A percentile compares a stretch with the other conserved stretches of the same genome.
Evolutionary conservation across 768 basidiomycete genomes (phyloP).

Genomic region (Lactarius psammicola): DNA sequence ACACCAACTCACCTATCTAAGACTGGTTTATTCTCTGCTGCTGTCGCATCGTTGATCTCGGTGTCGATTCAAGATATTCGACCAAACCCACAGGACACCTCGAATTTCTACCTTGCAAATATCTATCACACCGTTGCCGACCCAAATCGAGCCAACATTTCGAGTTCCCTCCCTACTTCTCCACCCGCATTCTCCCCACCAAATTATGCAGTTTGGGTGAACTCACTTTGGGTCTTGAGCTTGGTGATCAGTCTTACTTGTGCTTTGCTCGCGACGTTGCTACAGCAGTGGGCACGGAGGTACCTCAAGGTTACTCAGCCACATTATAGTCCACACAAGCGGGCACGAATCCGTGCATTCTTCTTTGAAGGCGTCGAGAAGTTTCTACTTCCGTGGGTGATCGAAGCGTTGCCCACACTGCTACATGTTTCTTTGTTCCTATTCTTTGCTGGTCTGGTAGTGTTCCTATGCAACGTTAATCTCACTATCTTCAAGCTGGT

Average conservation of each 20-base stretch:
- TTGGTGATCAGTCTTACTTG: neutral
- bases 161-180: neutral
- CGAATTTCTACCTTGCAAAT: neutral
- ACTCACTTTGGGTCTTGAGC: slow-evolving; percentile 6
- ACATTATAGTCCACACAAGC: neutral
- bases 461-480: slow-evolving; percentile 17
- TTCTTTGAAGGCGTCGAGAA: neutral
- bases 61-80: slow-evolving; percentile 1
- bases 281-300: neutral
- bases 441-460: slow-evolving; percentile 12
- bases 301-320: neutral
- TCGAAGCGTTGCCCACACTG: slow-evolving; percentile 10
- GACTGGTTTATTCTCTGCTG: slow-evolving; percentile 10
- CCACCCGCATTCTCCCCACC: neutral
- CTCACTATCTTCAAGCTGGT: neutral
- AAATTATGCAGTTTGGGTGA: neutral
- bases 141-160: neutral
- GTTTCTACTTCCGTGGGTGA: neutral
- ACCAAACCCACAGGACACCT: neutral
- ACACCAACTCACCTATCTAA: neutral
- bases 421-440: slow-evolving; percentile 18
- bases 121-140: neutral
- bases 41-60: neutral
- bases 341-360: slow-evolving; percentile 7
- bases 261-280: slow-evolving; percentile 1